Percentiles rank a stretch among this genome's conserved stretches.
Conservation (phyloP, 441 rosid species). For the Gossypium davidsonii region DNA sequence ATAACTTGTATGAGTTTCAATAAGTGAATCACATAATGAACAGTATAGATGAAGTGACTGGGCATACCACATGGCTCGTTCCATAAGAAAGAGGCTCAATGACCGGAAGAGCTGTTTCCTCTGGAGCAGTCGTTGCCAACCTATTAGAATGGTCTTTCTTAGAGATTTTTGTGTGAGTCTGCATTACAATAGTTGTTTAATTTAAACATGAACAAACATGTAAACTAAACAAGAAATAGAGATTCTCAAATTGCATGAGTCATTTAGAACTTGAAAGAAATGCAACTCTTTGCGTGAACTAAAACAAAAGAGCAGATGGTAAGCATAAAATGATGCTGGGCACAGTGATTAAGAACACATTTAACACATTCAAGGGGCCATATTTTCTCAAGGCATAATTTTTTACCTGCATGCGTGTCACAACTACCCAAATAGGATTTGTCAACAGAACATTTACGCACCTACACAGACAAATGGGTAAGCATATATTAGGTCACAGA, state of each 20-base stretch:
- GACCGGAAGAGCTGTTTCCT: slow-evolving; percentile 34
- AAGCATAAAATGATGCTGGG: not conserved
- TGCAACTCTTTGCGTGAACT: not conserved
- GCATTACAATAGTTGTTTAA: slow-evolving; percentile 19
- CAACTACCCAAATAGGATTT: slow-evolving; percentile 93
- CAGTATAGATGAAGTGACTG: slow-evolving; percentile 9
- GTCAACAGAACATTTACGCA: slow-evolving; percentile 85
- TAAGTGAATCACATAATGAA: not conserved
- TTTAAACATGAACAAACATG: not conserved
- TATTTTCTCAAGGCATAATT: not conserved
- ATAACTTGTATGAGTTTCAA: not conserved
- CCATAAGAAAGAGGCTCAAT: slow-evolving; percentile 61
- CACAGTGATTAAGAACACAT: not conserved
- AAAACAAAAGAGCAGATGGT: not conserved
- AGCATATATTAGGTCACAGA: slow-evolving; percentile 9
- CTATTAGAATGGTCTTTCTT: slow-evolving; percentile 32
- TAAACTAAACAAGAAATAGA: not conserved
- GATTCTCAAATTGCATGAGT: not conserved
- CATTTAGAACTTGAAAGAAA: not conserved
- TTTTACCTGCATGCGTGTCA: slow-evolving; percentile 93
- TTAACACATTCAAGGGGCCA: not conserved
- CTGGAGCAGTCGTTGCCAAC: slow-evolving; percentile 30
- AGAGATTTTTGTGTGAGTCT: slow-evolving; percentile 66
- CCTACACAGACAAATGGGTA: slow-evolving; percentile 38
- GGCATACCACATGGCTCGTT: slow-evolving; percentile 58